Evolutionary conservation across 768 basidiomycete genomes (phyloP), one percentile per base, ranked within the genome.

Genomic region (Boletus rubroflammeus): DNA sequence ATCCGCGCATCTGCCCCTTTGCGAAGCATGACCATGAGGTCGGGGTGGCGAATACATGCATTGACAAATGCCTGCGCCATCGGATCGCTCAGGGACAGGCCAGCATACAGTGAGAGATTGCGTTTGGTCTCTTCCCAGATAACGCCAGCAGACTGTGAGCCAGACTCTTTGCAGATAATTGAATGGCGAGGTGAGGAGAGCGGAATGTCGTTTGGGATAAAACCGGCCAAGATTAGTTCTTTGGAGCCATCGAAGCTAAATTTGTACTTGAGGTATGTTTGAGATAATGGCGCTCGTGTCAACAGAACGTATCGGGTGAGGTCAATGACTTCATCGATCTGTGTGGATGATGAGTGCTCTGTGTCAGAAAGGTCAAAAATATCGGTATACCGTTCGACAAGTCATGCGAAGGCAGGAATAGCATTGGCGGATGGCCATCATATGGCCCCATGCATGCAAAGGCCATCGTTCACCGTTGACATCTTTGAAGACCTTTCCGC

Each of bases 361-460:
- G 15, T 25, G 25, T 47, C 5, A 23, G 5, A 36, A 29, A 40
- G 38, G 23, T 29, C 29, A 26, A 10, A 17, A 36, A 4, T 26
- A 36, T 13, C 31, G 29, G 46, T 43, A 42, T 60, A 70, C 71
- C 54, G 71, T 67, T 51, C 61, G 60, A 48, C 70, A 73, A n/a
- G 58, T 60, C 14, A 50, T 54, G 35, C 71, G 69, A 51, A 73
- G 63, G 40, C 72, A 73, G 4, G 63, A 60, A 45, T 72, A 73
- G 47, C 72, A 72, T 15, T 41, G 47, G 34, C 62, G 58, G 29
- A 72, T 49, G 29, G 65, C 66, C 40, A 59, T 65, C 59, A 72
- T 60, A 35, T 73, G 72, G 7, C 71, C 69, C 72, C 72, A 73
- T 7, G 68, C 72, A 35, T 68, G 72, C 47, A 73, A 62, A 28